Conservation (phyloP, 1,284 basidiomycete genomes). For the Moesziomyces globuligerus region DNA sequence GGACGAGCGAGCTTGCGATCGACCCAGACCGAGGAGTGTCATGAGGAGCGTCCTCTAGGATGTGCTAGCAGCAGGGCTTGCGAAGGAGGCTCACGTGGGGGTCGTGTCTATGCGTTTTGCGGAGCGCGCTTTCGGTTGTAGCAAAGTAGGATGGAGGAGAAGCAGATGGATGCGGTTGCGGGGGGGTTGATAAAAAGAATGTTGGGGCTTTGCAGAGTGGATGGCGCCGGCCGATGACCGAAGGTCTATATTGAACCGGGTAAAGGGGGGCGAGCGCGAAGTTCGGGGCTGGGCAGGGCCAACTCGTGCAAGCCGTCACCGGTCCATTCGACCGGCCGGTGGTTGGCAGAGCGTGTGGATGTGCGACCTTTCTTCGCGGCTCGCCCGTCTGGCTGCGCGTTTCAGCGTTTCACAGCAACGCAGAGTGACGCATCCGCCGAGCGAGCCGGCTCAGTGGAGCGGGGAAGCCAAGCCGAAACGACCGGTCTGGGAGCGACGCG, state of each 20-base stretch:
- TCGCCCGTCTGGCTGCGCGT: too few relatives aligned
- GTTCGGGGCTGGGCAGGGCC: not conserved
- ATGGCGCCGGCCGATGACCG: too few relatives aligned
- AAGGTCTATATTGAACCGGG: too few relatives aligned
- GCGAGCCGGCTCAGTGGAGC: not conserved
- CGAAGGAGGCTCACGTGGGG: not conserved
- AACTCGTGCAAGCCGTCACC: too few relatives aligned
- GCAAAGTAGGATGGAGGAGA: not conserved
- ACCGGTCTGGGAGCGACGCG: not conserved
- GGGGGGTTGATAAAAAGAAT: too few relatives aligned
- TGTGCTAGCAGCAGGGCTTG: slow-evolving; percentile 2
- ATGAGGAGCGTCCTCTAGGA: slow-evolving; percentile 27
- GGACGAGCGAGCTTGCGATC: slow-evolving; percentile 44
- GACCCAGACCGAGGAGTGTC: slow-evolving; percentile 40
- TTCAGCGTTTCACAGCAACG: too few relatives aligned
- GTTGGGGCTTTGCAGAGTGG: too few relatives aligned
- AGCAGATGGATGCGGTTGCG: not conserved
- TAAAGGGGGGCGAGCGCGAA: too few relatives aligned
- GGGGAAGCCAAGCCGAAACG: slow-evolving; percentile 9
- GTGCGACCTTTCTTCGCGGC: too few relatives aligned
- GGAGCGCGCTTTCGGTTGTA: not conserved
- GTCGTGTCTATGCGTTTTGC: too few relatives aligned
- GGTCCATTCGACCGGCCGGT: too few relatives aligned
- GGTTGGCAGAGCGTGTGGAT: too few relatives aligned
- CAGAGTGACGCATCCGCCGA: slow-evolving; percentile 2